Conservation (phyloP, 1,139 yeast genomes). For the Pichia sp. region DNA sequence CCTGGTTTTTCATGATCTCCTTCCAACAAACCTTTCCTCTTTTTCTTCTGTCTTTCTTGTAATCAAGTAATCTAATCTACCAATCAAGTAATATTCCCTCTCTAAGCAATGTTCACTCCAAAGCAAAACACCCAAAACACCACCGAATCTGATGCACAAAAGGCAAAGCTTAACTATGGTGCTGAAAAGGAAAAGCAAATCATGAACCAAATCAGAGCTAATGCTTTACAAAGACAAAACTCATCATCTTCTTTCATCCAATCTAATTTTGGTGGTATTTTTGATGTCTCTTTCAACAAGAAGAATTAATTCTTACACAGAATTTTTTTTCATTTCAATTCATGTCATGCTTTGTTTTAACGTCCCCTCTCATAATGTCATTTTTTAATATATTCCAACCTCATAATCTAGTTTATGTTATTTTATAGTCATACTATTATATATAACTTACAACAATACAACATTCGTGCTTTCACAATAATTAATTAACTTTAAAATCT, state of each 20-base stretch:
- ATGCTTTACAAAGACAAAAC: slow-evolving; percentile 23
- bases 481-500: no score
- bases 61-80: neutral
- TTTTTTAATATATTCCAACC: no score
- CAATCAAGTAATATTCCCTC: no score
- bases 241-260: slow-evolving; percentile 24
- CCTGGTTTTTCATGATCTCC: neutral
- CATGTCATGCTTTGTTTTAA: neutral
- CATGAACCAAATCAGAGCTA: slow-evolving; percentile 30
- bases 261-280: slow-evolving; percentile 26
- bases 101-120: slow-evolving; percentile 24
- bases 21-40: no score
- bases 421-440: neutral
- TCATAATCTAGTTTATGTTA: neutral
- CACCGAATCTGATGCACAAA: slow-evolving; percentile 27
- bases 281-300: slow-evolving; percentile 28
- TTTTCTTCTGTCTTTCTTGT: neutral
- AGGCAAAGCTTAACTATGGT: slow-evolving; percentile 30
- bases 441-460: no score
- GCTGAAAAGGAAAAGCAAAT: slow-evolving; percentile 34
- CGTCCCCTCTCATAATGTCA: no score
- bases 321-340: no score
- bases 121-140: slow-evolving; percentile 26
- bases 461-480: no score
- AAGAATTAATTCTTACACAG: slow-evolving; percentile 14